These are phyloP conservation scores for Epichloe coenophiala DNA, from an alignment of 2,329 filamentous ascomycete genomes.

Conservation along the genomic window DNA sequence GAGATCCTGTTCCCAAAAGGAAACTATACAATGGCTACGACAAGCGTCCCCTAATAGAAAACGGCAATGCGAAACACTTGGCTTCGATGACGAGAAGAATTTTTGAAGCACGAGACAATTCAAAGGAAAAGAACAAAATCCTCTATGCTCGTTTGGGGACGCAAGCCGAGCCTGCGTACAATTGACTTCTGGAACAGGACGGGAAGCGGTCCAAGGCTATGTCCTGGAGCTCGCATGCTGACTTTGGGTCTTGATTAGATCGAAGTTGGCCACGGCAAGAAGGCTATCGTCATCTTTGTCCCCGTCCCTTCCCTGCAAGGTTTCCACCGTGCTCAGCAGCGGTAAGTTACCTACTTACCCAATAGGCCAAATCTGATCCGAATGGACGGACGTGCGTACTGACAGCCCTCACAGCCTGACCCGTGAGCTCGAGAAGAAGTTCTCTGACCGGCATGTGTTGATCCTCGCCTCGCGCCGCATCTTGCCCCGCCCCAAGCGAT, in stretches of 20 bases:
- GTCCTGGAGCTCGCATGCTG: slow-evolving; percentile 66
- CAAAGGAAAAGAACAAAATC: not conserved
- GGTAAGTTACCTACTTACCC: slow-evolving; percentile 47
- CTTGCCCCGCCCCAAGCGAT: slow-evolving; percentile 95
- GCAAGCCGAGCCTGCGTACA: slow-evolving; percentile 21
- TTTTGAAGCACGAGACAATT: slow-evolving; percentile 1
- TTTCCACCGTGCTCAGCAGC: slow-evolving; percentile 99
- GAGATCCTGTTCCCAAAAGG: slow-evolving; percentile 31
- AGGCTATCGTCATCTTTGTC: slow-evolving; percentile 99
- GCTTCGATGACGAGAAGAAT: slow-evolving; percentile 7
- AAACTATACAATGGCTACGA: slow-evolving; percentile 22
- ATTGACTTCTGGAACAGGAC: slow-evolving; percentile 48
- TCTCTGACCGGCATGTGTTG: slow-evolving; percentile 99
- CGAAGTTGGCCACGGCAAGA: slow-evolving; percentile 99
- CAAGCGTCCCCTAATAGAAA: slow-evolving; percentile 7
- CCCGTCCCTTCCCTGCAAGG: slow-evolving; percentile 94
- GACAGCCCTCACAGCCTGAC: slow-evolving; percentile 59
- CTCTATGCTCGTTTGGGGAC: slow-evolving; percentile 10
- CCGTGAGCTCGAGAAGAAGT: slow-evolving; percentile 99
- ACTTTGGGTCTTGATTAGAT: slow-evolving; percentile 67
- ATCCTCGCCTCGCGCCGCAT: slow-evolving; percentile 99
- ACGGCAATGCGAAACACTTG: not conserved
- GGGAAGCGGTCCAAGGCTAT: slow-evolving; percentile 62
- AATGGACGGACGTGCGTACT: not conserved
- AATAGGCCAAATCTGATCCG: not conserved